Conservation (phyloP, 2,329 filamentous ascomycete genomes). For the Cladosporium austrohemisphaericum region DNA sequence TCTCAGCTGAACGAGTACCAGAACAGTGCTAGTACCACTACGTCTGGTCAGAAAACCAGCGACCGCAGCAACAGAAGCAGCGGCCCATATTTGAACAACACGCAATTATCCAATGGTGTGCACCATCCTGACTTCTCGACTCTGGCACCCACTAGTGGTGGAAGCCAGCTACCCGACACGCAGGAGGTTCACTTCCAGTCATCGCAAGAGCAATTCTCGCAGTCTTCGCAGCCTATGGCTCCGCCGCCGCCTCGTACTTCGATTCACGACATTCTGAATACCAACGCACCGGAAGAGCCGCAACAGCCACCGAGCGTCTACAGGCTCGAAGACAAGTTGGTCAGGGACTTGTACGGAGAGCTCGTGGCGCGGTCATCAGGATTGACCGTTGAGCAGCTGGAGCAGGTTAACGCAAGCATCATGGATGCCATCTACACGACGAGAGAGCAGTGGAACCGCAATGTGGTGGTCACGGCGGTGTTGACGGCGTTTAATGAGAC, state of each 20-base stretch:
- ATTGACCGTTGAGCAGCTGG: constrained; percentile 86
- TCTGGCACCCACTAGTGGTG: constrained; percentile 47
- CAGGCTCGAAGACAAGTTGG: constrained; percentile 48
- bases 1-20: constrained; percentile 60
- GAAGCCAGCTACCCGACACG: constrained; percentile 62
- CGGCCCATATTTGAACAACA: constrained; percentile 60
- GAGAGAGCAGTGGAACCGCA: constrained; percentile 78
- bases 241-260: constrained; percentile 31
- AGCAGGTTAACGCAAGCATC: constrained; percentile 84
- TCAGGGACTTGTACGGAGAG: constrained; percentile 58
- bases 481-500: constrained; percentile 70
- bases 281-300: constrained; percentile 18
- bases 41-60: constrained; percentile 74
- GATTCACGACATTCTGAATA: constrained; percentile 43
- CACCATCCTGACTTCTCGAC: constrained; percentile 52
- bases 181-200: constrained; percentile 48
- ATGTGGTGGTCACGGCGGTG: constrained; percentile 63
- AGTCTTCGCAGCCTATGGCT: constrained; percentile 32
- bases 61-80: constrained; percentile 45
- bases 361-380: constrained; percentile 68
- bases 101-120: constrained; percentile 67
- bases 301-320: constrained; percentile 26
- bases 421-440: constrained; percentile 87
- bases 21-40: constrained; percentile 88
- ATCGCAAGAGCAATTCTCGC: constrained; percentile 37